Conservation (phyloP, 2,329 filamentous ascomycete genomes). For the Dactylellina leptospora region DNA sequence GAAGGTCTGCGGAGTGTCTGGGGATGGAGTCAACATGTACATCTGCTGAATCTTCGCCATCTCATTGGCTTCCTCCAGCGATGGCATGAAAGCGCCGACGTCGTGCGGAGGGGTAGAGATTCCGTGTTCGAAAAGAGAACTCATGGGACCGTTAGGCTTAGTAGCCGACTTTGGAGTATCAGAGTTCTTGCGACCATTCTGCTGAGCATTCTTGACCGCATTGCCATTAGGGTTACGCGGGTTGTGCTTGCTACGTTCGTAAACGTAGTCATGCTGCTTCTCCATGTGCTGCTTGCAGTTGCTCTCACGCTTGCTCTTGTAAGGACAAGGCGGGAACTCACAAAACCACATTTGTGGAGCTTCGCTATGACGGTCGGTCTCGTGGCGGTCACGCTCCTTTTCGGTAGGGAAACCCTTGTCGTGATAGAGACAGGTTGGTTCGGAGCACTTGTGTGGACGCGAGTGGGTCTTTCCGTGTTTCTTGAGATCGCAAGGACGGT, state of each 20-base stretch:
- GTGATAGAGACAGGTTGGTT: slow-evolving; percentile 85
- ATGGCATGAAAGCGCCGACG: slow-evolving; percentile 45
- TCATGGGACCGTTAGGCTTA: slow-evolving; percentile 24
- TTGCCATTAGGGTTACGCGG: slow-evolving; percentile 52
- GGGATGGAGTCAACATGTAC: slow-evolving; percentile 45
- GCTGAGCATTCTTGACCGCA: slow-evolving; percentile 16
- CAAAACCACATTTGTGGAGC: slow-evolving; percentile 85
- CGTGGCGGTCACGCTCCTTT: slow-evolving; percentile 94
- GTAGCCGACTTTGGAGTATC: slow-evolving; percentile 34
- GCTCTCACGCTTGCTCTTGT: slow-evolving; percentile 92
- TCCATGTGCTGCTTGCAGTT: slow-evolving; percentile 99
- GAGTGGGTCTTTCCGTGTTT: slow-evolving; percentile 99
- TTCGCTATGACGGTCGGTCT: slow-evolving; percentile 92
- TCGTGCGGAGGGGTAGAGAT: slow-evolving; percentile 53
- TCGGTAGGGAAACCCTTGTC: slow-evolving; percentile 93
- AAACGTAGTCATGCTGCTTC: slow-evolving; percentile 91
- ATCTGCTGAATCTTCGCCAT: slow-evolving; percentile 53
- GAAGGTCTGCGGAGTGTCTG: slow-evolving; percentile 50
- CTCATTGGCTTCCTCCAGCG: slow-evolving; percentile 47
- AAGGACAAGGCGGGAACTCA: slow-evolving; percentile 81
- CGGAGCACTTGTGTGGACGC: slow-evolving; percentile 91
- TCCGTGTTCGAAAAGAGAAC: slow-evolving; percentile 45
- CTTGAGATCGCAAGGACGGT: slow-evolving; percentile 93
- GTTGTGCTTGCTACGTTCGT: slow-evolving; percentile 91
- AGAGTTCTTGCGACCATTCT: slow-evolving; percentile 49